Conservation (phyloP, 2,329 filamentous ascomycete species). For the Alternaria gaisen region DNA sequence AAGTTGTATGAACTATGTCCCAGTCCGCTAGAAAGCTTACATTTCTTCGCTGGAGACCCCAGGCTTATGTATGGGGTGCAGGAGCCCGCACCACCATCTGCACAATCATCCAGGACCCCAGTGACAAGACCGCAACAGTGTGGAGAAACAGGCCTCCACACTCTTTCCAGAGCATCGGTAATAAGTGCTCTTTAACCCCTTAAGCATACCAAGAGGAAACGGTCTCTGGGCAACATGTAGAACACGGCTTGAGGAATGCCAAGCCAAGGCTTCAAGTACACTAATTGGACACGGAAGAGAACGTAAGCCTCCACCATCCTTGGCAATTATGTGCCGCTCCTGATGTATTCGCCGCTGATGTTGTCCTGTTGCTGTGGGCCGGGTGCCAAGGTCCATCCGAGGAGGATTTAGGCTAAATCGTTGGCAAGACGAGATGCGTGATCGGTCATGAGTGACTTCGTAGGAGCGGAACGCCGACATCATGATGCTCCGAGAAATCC, state of each 20-base stretch:
- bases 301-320: slow-evolving; percentile 10
- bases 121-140: slow-evolving; percentile 17
- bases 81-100: slow-evolving; percentile 9
- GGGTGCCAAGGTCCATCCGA: slow-evolving; percentile 16
- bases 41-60: slow-evolving; percentile 11
- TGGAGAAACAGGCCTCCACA: slow-evolving; percentile 17
- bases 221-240: slow-evolving; percentile 10
- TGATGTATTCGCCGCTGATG: slow-evolving; percentile 10
- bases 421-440: neutral
- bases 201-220: slow-evolving; percentile 21
- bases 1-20: slow-evolving; percentile 2
- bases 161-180: slow-evolving; percentile 13
- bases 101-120: slow-evolving; percentile 31
- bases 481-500: slow-evolving; percentile 5
- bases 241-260: slow-evolving; percentile 5
- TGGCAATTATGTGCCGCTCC: slow-evolving; percentile 8
- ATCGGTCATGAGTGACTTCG: neutral
- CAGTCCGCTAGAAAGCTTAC: slow-evolving; percentile 6
- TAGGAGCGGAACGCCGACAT: slow-evolving; percentile 1
- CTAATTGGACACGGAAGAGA: slow-evolving; percentile 7
- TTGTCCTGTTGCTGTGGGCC: slow-evolving; percentile 2
- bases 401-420: slow-evolving; percentile 24
- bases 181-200: slow-evolving; percentile 16
- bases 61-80: slow-evolving; percentile 15
- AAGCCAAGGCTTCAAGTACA: neutral